Conservation (phyloP, 2,329 filamentous ascomycete species). For the Colletotrichum trifolii region DNA sequence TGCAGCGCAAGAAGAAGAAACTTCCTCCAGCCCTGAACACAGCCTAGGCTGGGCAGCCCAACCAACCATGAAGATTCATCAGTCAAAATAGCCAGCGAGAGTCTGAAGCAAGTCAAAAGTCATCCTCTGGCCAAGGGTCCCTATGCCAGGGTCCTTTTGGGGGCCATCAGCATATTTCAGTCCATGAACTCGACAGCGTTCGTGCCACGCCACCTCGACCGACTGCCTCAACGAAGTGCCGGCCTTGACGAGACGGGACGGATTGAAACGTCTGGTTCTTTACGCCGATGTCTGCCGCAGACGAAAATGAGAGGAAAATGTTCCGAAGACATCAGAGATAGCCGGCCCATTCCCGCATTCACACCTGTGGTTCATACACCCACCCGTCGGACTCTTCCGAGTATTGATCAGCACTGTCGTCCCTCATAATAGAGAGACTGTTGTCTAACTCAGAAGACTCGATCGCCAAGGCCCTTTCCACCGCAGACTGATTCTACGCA, state of each 20-base stretch:
- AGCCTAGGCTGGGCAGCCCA: neutral
- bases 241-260: constrained; percentile 14
- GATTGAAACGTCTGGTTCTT: constrained; percentile 30
- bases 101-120: neutral
- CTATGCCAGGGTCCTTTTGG: constrained; percentile 1
- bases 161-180: neutral
- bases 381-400: constrained; percentile 8
- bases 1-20: constrained; percentile 20
- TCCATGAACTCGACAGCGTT: constrained; percentile 2
- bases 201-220: neutral
- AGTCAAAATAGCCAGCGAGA: neutral
- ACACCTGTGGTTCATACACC: neutral
- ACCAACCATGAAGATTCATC: constrained; percentile 2
- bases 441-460: constrained; percentile 13
- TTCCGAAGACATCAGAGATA: neutral
- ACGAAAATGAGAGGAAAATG: constrained; percentile 26
- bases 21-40: constrained; percentile 5
- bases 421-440: neutral
- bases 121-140: neutral
- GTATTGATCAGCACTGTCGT: constrained; percentile 9
- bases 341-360: constrained; percentile 4
- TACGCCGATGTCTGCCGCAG: constrained; percentile 28
- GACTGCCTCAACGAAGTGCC: too few relatives aligned
- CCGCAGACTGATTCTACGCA: neutral
- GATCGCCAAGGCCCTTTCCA: neutral